Conservation (phyloP, 208 protist species). For the Crithidia sp. region DNA sequence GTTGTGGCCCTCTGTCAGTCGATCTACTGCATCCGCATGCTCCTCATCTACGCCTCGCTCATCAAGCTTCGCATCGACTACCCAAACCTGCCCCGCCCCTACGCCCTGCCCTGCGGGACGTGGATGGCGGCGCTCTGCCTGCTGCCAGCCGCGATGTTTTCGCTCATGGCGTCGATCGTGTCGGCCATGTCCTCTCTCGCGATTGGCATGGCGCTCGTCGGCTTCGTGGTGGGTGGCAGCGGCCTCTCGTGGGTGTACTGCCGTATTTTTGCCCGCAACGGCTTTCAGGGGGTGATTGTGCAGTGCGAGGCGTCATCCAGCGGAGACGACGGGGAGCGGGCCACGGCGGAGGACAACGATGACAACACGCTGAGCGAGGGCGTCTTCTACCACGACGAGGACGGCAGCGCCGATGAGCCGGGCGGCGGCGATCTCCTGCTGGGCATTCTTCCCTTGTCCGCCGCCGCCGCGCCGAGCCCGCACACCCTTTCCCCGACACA, state of each 20-base stretch:
- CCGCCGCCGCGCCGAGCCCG: background rate
- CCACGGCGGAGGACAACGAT: conserved; percentile 5
- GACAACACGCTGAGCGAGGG: conserved; percentile 46
- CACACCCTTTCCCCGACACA: background rate
- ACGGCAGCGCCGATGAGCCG: conserved; percentile 20
- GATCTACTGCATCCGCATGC: conserved; percentile 81
- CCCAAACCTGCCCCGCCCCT: conserved; percentile 79
- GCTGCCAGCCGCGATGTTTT: conserved; percentile 64
- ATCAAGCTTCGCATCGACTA: conserved; percentile 79
- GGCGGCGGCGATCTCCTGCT: conserved; percentile 56
- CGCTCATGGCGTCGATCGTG: conserved; percentile 61
- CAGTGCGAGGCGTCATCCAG: conserved; percentile 53
- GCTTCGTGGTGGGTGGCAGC: conserved; percentile 62
- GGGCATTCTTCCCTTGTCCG: conserved; percentile 52
- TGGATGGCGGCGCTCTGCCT: conserved; percentile 61
- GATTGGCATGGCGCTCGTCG: conserved; percentile 63
- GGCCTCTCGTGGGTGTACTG: conserved; percentile 77
- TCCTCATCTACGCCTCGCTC: conserved; percentile 75
- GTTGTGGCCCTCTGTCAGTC: conserved; percentile 84
- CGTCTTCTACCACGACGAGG: conserved; percentile 64
- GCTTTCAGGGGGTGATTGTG: conserved; percentile 87
- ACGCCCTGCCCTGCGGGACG: conserved; percentile 71
- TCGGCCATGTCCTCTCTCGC: conserved; percentile 65
- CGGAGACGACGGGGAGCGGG: conserved; percentile 20
- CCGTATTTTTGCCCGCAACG: conserved; percentile 66